Base-by-base conservation (phyloP, 768 basidiomycete species). In the Kwoniella mangroviensis region DNA sequence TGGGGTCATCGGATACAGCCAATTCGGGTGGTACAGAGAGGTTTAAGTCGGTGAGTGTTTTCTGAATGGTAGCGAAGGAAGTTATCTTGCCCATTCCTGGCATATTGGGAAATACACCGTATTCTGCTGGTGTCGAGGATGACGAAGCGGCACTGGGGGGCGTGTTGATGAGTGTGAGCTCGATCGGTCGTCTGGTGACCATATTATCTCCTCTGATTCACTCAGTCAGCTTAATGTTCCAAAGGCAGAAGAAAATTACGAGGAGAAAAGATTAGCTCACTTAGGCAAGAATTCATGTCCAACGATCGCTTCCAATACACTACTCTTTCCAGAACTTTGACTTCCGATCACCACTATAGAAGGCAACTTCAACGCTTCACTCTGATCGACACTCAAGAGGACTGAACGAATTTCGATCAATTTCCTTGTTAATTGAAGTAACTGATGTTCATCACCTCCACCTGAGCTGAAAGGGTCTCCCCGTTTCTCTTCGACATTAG, bases 331-430 rank as follows among this genome's bases (percentile, higher is more conserved):
- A 2, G 93, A 95, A 83, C 94, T 97, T 85, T 99, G 97, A 82
- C 93, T 96, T 12, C 97, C 97, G 72, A 99, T 92, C 57, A 98
- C 97, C 53, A 98, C 97, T 71, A 99, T 98, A 76, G 94, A 96
- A 1, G 97, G 97, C 21, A 99, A 85, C 77, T 94, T 98, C 75
- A 99, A 87, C 7, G 90, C 88, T 73, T 98, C 96, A 73, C 91
- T 94, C 83, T 98, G 94, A 84, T 98, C 97, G 65, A 98, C 95
- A 77, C 92, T 91, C 24, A 98, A 86, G n/a, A 99, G 86, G 87
- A 98, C 95, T 71, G 87, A 90, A 67, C 97, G 86, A 78, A 99
- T 97, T 84, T 95, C 95, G 79, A 99, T 99, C 68, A 99, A 88
- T 79, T 96, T 98, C 81, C 87, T 87, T 2, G 97, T 99, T 66